Percentiles rank a stretch among this genome's conserved stretches.
These are phyloP conservation scores for Cenchrus fungigraminus DNA, from an alignment of 176 grass and related monocot species.

Conservation along the genomic window DNA sequence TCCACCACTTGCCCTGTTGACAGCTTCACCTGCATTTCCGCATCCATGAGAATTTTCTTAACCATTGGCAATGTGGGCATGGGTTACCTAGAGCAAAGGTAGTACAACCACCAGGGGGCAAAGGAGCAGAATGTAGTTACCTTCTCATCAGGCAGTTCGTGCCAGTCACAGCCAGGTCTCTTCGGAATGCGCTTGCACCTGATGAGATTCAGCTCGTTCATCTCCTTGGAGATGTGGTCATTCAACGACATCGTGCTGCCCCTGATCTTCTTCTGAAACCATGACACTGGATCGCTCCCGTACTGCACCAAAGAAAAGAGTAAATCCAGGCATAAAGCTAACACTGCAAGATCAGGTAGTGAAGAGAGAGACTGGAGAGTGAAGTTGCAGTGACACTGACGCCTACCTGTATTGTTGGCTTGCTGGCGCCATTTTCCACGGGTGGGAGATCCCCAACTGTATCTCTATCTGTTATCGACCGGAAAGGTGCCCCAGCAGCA, in stretches of 20 bases:
- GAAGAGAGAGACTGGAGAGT: background rate
- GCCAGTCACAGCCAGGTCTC: constrained; percentile 72
- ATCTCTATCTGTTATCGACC: constrained; percentile 62
- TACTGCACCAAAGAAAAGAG: constrained; percentile 49
- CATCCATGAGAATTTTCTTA: background rate
- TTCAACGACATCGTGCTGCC: constrained; percentile 33
- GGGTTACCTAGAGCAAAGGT: constrained; percentile 1
- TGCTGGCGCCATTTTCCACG: constrained; percentile 63
- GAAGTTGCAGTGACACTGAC: constrained; percentile 6
- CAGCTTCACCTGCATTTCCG: constrained; percentile 66
- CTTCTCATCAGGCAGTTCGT: constrained; percentile 73
- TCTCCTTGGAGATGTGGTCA: constrained; percentile 87
- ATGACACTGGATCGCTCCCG: constrained; percentile 54
- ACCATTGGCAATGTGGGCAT: background rate
- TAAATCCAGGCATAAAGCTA: background rate
- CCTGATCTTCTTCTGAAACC: constrained; percentile 82
- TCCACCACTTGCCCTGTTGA: constrained; percentile 68
- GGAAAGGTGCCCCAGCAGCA: constrained; percentile 65
- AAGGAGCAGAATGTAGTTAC: constrained; percentile 26
- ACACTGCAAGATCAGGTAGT: background rate
- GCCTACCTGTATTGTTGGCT: constrained; percentile 55
- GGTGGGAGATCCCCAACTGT: constrained; percentile 64
- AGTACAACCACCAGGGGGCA: background rate
- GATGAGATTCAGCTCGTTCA: constrained; percentile 81
- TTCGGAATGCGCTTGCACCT: constrained; percentile 70